Percentiles rank a stretch among this genome's conserved stretches.
phyloP scores from a whole-genome alignment of 441 rosid species.

The Melastoma candidum region DNA sequence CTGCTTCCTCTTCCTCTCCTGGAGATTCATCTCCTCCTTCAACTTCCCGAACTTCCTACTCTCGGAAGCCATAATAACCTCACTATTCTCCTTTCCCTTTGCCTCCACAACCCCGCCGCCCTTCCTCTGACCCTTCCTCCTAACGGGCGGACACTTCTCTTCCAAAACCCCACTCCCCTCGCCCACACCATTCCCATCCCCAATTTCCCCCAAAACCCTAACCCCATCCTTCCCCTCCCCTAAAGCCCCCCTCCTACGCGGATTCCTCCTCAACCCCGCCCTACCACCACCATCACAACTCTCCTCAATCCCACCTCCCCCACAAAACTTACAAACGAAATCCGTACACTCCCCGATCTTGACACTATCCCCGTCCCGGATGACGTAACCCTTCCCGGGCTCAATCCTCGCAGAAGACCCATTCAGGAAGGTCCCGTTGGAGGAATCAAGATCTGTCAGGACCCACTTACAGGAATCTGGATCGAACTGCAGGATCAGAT shows the following conservation, averaged over 20 bases:
- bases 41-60: background rate
- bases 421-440: conserved; percentile 66
- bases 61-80: background rate
- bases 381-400: conserved; percentile 5
- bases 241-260: conserved; percentile 6
- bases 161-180: background rate
- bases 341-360: conserved; percentile 20
- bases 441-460: conserved; percentile 59
- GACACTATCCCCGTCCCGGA: conserved; percentile 13
- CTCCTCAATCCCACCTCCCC: conserved; percentile 5
- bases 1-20: background rate
- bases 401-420: conserved; percentile 3
- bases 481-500: conserved; percentile 32
- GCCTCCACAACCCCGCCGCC: background rate
- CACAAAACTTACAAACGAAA: conserved; percentile 4
- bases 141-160: background rate
- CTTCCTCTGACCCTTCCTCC: background rate
- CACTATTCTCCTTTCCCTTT: conserved; percentile 2
- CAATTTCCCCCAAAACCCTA: too few species aligned
- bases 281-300: too few species aligned
- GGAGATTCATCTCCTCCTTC: conserved; percentile 2
- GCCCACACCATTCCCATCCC: too few species aligned
- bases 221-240: background rate
- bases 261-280: conserved; percentile 9
- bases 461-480: conserved; percentile 46